Evolutionary conservation across 2,329 filamentous ascomycete species (phyloP).

Genomic region (Calonectria honghensis): DNA sequence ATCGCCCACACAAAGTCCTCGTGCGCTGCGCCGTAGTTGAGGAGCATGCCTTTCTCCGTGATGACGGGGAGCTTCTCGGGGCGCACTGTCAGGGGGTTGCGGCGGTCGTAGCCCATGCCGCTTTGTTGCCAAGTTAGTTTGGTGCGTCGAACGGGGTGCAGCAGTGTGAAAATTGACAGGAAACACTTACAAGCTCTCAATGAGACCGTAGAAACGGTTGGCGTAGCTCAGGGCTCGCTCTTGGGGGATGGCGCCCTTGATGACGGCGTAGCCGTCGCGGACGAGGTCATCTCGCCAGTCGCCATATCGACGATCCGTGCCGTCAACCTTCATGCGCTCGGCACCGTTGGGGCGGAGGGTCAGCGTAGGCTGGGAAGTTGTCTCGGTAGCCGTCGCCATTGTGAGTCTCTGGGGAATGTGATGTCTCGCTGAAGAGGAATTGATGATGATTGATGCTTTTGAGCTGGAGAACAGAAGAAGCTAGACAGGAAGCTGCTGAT

Average conservation of each 20-base stretch:
- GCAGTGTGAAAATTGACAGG: background rate
- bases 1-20: slow-evolving; percentile 70
- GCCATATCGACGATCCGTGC: slow-evolving; percentile 46
- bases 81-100: slow-evolving; percentile 44
- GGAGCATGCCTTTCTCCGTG: slow-evolving; percentile 67
- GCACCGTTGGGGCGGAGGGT: slow-evolving; percentile 49
- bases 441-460: background rate
- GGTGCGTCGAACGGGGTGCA: background rate
- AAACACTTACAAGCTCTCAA: slow-evolving; percentile 49
- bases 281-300: slow-evolving; percentile 52
- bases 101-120: slow-evolving; percentile 47
- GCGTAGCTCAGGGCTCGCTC: slow-evolving; percentile 50
- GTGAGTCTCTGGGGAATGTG: background rate
- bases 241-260: slow-evolving; percentile 48
- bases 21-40: slow-evolving; percentile 67
- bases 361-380: slow-evolving; percentile 36
- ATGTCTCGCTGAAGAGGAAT: background rate
- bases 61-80: slow-evolving; percentile 52
- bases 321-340: slow-evolving; percentile 49
- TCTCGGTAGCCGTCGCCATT: slow-evolving; percentile 25
- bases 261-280: slow-evolving; percentile 48
- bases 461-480: background rate
- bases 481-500: background rate
- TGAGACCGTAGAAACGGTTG: slow-evolving; percentile 50
- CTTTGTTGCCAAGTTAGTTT: slow-evolving; percentile 27